Evolutionary conservation across 83 land plant genomes (phyloP).

Genomic region (Larix sibirica): DNA sequence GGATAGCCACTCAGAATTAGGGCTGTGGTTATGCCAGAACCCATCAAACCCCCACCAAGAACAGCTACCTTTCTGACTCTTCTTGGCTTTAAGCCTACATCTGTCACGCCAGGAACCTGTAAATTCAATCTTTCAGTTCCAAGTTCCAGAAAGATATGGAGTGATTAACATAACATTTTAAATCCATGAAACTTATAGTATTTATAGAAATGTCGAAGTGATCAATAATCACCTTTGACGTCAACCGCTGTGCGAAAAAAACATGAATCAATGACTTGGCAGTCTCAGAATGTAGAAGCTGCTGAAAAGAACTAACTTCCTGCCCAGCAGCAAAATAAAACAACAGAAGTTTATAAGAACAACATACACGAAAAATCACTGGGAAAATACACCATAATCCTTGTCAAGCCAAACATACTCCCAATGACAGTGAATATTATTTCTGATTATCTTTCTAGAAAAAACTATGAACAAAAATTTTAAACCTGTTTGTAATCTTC

Average conservation of each 20-base stretch:
- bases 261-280: conserved; percentile 80
- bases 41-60: conserved; percentile 62
- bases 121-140: neutral
- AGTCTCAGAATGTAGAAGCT: conserved; percentile 62
- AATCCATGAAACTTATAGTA: neutral
- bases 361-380: neutral
- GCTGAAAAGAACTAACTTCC: conserved; percentile 74
- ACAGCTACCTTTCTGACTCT: conserved; percentile 40
- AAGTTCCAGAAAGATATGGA: neutral
- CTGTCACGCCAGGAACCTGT: conserved; percentile 89
- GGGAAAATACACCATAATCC: neutral
- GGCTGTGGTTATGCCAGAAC: conserved; percentile 61
- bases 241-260: conserved; percentile 91
- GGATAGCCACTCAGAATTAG: conserved; percentile 33
- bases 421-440: too few relatives aligned
- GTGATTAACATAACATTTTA: neutral
- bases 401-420: too few relatives aligned
- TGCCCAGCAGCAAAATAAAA: conserved; percentile 27
- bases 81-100: conserved; percentile 63
- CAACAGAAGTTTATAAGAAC: neutral
- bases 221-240: conserved; percentile 67
- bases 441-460: too few relatives aligned
- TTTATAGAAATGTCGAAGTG: neutral
- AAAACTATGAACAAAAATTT: too few relatives aligned
- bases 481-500: too few relatives aligned